Evolutionary conservation across 108 stramenopile genomes (phyloP), one percentile per base, ranked within the genome.

Genomic region (Stephanodiscus triporus): DNA sequence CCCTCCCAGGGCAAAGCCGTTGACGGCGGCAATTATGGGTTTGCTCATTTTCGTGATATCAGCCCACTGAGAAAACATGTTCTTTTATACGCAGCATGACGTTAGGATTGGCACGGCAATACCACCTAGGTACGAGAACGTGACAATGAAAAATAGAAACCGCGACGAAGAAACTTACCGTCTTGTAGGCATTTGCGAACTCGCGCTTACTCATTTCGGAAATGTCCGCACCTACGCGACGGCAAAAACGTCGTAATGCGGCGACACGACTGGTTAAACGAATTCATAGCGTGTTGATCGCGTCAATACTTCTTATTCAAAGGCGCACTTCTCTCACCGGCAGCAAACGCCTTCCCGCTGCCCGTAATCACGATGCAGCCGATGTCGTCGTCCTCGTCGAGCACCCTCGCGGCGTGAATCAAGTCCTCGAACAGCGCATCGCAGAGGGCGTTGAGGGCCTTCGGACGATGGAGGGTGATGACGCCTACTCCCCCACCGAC

Each of bases 1-100:
- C 34, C 99, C 99, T 27, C 99, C 99, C 27, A 99, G 82, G 19
- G 96, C 97, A 78, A 92, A 98, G 20, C 99, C 99, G 77, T 97
- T 97, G 26, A 99, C 97, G 29, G 99, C 98, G 7, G 98, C 99
- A 65, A 94, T 93, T 47, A 89, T 87, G 4, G 99, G 99, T 63
- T 96, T 97, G 17, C 77, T 70, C 24, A 91, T 61, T 63, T 84
- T 78, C 24, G 91, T 85, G 13, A 99, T 70, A 23, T 96, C 70
- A 19, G 86, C 87, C 98, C 98, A 99, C 48, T 93, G 83, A 4
- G 92, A 70, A 76, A 99, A 98, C 95, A 97, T 96, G 79, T 99
- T 95, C 78, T 85, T 24, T 10, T 19, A 8, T n/a, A 2, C n/a
- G 45, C 8, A 32, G 38, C 56, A 26, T 17, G 62, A 30, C 9